Conservation (phyloP, 306 rosid species). For the Comarum palustre region DNA sequence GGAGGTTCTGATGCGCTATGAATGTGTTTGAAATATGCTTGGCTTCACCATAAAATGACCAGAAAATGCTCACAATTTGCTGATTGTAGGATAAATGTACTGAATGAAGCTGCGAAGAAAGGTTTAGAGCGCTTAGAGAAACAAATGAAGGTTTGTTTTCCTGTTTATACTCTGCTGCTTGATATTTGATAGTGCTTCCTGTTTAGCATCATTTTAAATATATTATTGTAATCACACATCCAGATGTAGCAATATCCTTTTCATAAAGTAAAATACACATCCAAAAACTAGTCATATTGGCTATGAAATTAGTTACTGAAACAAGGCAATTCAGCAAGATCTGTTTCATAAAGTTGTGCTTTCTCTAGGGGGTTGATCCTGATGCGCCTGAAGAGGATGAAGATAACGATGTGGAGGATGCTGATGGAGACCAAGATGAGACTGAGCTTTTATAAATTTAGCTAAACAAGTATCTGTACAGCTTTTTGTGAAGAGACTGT, state of each 20-base stretch:
- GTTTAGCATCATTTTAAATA: background rate
- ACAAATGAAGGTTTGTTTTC: conserved; percentile 77
- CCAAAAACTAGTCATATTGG: background rate
- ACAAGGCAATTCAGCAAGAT: conserved; percentile 4
- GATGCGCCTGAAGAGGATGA: conserved; percentile 99
- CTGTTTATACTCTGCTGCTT: conserved; percentile 8
- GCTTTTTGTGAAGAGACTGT: conserved; percentile 17
- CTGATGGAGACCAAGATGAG: conserved; percentile 94
- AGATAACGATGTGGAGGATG: conserved; percentile 93
- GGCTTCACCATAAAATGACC: background rate
- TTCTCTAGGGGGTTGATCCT: conserved; percentile 79
- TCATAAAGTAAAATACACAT: background rate
- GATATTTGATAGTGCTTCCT: conserved; percentile 18
- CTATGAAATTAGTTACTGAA: background rate
- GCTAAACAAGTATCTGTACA: conserved; percentile 2
- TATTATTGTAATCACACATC: background rate
- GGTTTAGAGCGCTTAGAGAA: conserved; percentile 96
- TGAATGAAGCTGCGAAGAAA: conserved; percentile 88
- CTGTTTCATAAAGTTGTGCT: conserved; percentile 11
- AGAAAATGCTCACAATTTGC: conserved; percentile 1
- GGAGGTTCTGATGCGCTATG: background rate
- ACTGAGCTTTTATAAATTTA: conserved; percentile 61
- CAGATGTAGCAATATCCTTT: background rate
- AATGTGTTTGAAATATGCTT: background rate
- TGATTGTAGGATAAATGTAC: conserved; percentile 81